Percentiles rank a stretch among this genome's conserved stretches.
Conservation (phyloP, 2,329 filamentous ascomycete genomes). For the Fusarium scirpi region DNA sequence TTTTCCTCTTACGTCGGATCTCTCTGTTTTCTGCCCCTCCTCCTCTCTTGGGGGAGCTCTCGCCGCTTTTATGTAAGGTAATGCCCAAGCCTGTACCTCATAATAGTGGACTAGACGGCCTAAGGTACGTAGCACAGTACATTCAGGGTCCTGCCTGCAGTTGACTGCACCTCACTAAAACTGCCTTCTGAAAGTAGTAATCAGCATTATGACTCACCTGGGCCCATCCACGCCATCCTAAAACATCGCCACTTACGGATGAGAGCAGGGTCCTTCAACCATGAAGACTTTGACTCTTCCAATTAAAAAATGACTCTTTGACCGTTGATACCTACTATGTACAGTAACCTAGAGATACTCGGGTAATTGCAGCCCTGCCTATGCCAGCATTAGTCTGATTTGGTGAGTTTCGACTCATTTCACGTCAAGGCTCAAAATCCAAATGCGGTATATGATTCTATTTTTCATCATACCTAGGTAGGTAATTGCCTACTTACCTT, state of each 20-base stretch:
- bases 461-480: background rate
- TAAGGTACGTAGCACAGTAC: background rate
- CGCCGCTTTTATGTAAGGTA: conserved; percentile 44
- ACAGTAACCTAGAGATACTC: too few relatives aligned
- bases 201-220: conserved; percentile 24
- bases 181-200: conserved; percentile 15
- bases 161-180: background rate
- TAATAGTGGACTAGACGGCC: background rate
- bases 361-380: conserved; percentile 3
- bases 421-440: conserved; percentile 20
- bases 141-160: conserved; percentile 1
- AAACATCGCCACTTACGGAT: conserved; percentile 15
- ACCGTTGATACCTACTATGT: background rate
- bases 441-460: conserved; percentile 33
- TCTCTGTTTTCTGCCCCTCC: conserved; percentile 30
- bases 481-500: background rate
- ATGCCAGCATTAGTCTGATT: background rate
- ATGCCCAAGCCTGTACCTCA: conserved; percentile 2
- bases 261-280: background rate
- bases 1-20: background rate
- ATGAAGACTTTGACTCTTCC: conserved; percentile 13
- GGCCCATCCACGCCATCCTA: background rate
- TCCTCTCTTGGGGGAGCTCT: conserved; percentile 27
- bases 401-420: conserved; percentile 41
- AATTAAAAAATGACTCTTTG: conserved; percentile 20